Base-by-base conservation (phyloP, 106 monocot species). In the Platanthera guangdongensis region DNA sequence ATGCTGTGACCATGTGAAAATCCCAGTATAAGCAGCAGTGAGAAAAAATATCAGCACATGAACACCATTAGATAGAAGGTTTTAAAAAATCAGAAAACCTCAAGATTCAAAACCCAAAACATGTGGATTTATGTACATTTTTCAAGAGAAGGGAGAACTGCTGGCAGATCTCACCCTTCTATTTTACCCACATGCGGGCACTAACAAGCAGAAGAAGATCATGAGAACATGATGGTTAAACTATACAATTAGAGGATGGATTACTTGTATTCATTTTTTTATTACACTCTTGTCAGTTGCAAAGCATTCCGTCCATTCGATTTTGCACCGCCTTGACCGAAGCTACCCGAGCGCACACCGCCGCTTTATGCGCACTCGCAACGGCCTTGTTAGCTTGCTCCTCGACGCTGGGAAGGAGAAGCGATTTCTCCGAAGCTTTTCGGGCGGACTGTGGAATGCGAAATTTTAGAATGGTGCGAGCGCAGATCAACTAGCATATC, bases 301-400 rank as follows among this genome's bases (percentile, higher is more conserved):
- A 77, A 76, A 77, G 74, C 51, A 73, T 82, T 4, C 82, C 82
- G 5, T 77, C 60, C 77, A 82, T 82, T 48, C 73, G 59, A 62
- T 77, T 87, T 79, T 87, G 84, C 39, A 82, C 87, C 4, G 87
- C 87, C 71, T 84, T 87, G 55, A 87, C 74, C 4, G 87, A 84
- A 9, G 87, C 87, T 48, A 87, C 84, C 53, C 87, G 71, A 70
- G 87, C 87, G 7, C 84, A 81, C 16, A 73, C 84, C 28, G 87
- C 87, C 14, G 87, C 87, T 60, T 74, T 81, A 63, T 87, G 81
- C 11, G 87, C 87, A 7, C 84, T 78, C 0, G 71, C 46, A 22
- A 82, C 84, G 2, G 84, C 84, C 57, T 80, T 82, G 69, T 80
- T 87, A 11, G 84, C 82, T 75, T 83, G 74, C 32, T 87, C 87